These are phyloP conservation scores for Elsinoe arachidis DNA, from an alignment of 2,329 filamentous ascomycete species.

Conservation along the genomic window DNA sequence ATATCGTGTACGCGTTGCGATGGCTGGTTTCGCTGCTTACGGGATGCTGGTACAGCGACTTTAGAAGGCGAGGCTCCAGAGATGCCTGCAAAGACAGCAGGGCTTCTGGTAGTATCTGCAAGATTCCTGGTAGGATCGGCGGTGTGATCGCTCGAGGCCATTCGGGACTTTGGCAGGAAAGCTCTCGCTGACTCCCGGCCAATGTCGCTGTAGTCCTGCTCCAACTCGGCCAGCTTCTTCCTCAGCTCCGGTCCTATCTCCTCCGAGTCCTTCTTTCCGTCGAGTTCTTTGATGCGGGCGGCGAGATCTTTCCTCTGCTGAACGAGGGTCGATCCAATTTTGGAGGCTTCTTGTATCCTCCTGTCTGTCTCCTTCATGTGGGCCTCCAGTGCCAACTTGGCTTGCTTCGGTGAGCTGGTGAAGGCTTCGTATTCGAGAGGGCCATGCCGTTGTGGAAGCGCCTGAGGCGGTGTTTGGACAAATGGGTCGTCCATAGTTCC, in stretches of 20 bases:
- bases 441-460: constrained; percentile 52
- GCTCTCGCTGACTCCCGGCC: constrained; percentile 81
- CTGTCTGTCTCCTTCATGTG: constrained; percentile 89
- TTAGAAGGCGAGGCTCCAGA: constrained; percentile 83
- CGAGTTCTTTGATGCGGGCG: constrained; percentile 75
- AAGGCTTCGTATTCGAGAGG: constrained; percentile 69
- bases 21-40: constrained; percentile 84
- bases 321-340: constrained; percentile 76
- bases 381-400: constrained; percentile 79
- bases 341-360: constrained; percentile 82
- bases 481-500: constrained; percentile 36
- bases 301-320: constrained; percentile 77
- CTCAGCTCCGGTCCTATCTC: constrained; percentile 78
- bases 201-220: constrained; percentile 91
- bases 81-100: constrained; percentile 62
- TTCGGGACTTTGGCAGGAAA: constrained; percentile 72
- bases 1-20: constrained; percentile 87
- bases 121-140: constrained; percentile 9
- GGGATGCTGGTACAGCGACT: constrained; percentile 65
- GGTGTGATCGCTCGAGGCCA: constrained; percentile 31
- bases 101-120: constrained; percentile 18
- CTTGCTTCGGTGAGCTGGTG: constrained; percentile 68
- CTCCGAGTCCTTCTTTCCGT: constrained; percentile 60
- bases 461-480: constrained; percentile 26
- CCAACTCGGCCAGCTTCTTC: constrained; percentile 73